Evolutionary conservation across 2,329 filamentous ascomycete species (phyloP).

Genomic region (Aspergillus flavus): DNA sequence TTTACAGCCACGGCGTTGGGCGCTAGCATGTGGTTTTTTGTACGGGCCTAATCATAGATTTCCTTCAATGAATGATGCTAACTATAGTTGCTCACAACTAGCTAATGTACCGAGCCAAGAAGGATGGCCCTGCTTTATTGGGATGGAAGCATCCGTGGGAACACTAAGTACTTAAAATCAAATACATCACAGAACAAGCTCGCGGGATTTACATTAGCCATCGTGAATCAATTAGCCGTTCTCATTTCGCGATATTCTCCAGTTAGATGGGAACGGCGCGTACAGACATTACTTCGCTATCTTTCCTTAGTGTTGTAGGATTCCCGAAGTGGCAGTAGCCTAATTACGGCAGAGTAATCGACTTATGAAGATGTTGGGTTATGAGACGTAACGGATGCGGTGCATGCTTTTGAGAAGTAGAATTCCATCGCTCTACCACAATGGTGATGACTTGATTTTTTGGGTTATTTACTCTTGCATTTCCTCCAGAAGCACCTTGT

Average conservation of each 20-base stretch:
- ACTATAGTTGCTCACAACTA: constrained; percentile 42
- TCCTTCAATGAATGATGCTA: constrained; percentile 15
- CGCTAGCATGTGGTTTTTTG: constrained; percentile 99
- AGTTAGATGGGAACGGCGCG: neutral
- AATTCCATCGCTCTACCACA: neutral
- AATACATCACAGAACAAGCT: neutral
- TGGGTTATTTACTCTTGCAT: constrained; percentile 48
- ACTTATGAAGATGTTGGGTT: neutral
- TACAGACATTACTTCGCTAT: neutral
- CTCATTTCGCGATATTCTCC: neutral
- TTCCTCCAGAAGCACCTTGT: constrained; percentile 76
- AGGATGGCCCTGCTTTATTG: constrained; percentile 87
- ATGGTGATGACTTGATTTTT: neutral
- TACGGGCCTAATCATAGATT: constrained; percentile 46
- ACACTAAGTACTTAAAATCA: constrained; percentile 60
- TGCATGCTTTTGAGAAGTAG: neutral
- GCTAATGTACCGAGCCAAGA: constrained; percentile 95
- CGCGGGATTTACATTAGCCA: neutral
- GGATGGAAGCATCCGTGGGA: constrained; percentile 98
- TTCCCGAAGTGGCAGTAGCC: neutral
- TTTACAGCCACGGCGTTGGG: constrained; percentile 84
- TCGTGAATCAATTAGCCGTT: neutral
- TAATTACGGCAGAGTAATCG: neutral
- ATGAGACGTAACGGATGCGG: neutral
- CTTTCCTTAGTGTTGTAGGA: neutral